Evolutionary conservation across 129 eudicot genomes (phyloP).

Genomic region (Pulicaria dysenterica): DNA sequence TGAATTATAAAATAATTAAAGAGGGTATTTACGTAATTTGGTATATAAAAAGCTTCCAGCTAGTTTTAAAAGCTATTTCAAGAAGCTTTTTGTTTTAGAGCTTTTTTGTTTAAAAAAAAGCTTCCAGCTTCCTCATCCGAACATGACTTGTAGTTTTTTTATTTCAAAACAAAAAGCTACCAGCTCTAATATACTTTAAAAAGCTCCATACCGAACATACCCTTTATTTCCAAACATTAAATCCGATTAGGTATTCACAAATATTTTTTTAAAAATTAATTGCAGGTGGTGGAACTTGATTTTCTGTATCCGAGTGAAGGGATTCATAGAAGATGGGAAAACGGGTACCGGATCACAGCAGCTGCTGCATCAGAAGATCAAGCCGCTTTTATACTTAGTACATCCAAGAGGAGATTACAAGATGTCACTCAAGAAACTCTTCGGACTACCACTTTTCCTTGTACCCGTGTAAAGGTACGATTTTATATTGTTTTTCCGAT

Average conservation of each 20-base stretch:
- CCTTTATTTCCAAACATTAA: not conserved
- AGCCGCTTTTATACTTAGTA: constrained; percentile 69
- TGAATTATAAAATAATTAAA: too few species aligned
- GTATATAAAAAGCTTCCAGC: too few species aligned
- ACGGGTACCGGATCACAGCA: constrained; percentile 69
- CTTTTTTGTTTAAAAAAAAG: too few species aligned
- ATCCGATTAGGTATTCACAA: not conserved
- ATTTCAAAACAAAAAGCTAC: too few species aligned
- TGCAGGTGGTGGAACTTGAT: constrained; percentile 76
- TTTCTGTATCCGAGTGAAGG: constrained; percentile 86
- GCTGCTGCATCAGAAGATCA: constrained; percentile 80
- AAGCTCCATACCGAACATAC: too few species aligned
- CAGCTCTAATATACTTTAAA: too few species aligned
- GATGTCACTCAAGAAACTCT: constrained; percentile 84
- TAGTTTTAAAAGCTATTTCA: too few species aligned
- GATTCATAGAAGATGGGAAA: constrained; percentile 76
- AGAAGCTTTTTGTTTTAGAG: too few species aligned
- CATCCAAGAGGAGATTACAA: constrained; percentile 50
- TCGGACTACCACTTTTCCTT: constrained; percentile 73
- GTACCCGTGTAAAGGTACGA: constrained; percentile 69
- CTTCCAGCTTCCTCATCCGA: too few species aligned
- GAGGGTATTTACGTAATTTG: too few species aligned
- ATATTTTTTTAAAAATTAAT: not conserved
- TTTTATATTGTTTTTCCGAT: too few species aligned
- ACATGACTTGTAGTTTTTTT: too few species aligned